Evolutionary conservation across 495 filamentous ascomycete genomes (phyloP).

Genomic region (Pseudevernia furfuracea): DNA sequence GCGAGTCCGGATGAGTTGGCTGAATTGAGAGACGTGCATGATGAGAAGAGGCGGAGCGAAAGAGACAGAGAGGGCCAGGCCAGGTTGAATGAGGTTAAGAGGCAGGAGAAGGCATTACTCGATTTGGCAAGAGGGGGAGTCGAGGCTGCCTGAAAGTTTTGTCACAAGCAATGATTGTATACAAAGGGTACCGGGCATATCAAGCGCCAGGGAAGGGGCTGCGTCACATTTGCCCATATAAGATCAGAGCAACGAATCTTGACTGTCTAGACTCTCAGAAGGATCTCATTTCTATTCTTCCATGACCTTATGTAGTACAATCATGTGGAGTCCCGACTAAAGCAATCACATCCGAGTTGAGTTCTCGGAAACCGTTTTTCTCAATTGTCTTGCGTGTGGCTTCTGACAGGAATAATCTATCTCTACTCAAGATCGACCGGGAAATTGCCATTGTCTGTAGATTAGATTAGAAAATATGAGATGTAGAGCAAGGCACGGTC

Average conservation of each 20-base stretch:
- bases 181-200: neutral
- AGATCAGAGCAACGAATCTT: neutral
- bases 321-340: neutral
- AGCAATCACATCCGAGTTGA: neutral
- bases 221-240: neutral
- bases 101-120: constrained; percentile 53
- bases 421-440: constrained; percentile 48
- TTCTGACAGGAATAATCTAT: neutral
- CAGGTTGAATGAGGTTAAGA: constrained; percentile 55
- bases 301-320: neutral
- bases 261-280: neutral
- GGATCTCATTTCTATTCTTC: neutral
- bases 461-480: neutral
- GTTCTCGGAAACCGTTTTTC: neutral
- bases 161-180: neutral
- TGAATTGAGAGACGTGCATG: constrained; percentile 52
- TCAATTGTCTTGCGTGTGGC: neutral
- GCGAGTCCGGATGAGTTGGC: constrained; percentile 53
- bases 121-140: constrained; percentile 47
- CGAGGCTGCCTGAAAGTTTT: constrained; percentile 1
- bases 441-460: constrained; percentile 82
- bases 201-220: neutral
- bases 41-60: constrained; percentile 43
- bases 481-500: constrained; percentile 26
- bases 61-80: constrained; percentile 52